Conservation (phyloP, 345 rosid genomes). For the Psidium guajava region DNA sequence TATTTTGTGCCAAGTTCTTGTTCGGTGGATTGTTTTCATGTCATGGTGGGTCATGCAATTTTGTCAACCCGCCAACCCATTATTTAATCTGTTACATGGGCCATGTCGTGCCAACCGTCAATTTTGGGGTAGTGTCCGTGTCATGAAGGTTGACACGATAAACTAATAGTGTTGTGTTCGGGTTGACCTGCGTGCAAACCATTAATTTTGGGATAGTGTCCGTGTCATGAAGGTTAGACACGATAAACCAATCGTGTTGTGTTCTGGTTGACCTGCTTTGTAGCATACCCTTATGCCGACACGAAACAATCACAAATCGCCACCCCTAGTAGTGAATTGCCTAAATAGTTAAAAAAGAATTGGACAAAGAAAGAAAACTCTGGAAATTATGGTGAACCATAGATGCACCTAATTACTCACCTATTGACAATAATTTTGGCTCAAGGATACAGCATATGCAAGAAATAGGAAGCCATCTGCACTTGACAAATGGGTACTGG, state of each 20-base stretch:
- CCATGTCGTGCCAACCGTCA: not conserved
- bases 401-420: not conserved
- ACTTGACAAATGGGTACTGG: not conserved
- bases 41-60: not conserved
- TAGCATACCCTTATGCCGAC: not conserved
- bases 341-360: not conserved
- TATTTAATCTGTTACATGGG: not conserved
- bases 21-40: not conserved
- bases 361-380: not conserved
- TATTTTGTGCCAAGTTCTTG: not conserved
- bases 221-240: not conserved
- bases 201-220: not conserved
- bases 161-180: not conserved
- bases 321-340: not conserved
- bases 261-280: not conserved
- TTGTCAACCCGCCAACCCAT: not conserved
- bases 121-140: not conserved
- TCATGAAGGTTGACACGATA: not conserved
- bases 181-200: not conserved
- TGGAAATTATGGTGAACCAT: not conserved
- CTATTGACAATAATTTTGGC: not conserved
- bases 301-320: not conserved
- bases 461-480: not conserved
- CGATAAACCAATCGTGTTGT: not conserved
- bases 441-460: not conserved